Base-by-base conservation (phyloP, 2,329 filamentous ascomycete species). In the Neonectria neomacrospora region DNA sequence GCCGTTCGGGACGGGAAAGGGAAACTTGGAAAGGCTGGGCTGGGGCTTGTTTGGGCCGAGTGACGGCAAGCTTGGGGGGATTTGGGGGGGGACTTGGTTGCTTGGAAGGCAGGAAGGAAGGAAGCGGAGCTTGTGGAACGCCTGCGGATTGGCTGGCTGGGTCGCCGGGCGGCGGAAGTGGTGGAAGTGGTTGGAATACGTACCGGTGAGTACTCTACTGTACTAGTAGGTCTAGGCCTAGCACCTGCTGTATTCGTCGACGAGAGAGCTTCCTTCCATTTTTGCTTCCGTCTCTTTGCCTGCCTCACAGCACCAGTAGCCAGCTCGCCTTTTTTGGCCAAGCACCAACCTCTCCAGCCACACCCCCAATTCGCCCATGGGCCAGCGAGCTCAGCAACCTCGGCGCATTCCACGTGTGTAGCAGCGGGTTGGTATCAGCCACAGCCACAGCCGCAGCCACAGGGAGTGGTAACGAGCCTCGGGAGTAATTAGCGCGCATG, bases 1-100 rank as follows among this genome's bases (percentile, higher is more conserved):
- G 60, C 50, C 60, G 60, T 63, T 63, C 34, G 53, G 50, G 34
- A 37, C 34, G 34, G 34, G 34, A 37, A 37, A 37, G 34, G 34
- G 59, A 61, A 61, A 61, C 53, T 55, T 61, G 54, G 60, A 63
- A 63, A 63, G 60, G 60, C 60, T 63, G 60, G 60, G 60, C 60
- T 63, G 54, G 54, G 59, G 54, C 54, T 42, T 60, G 51, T 42
- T 61, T 53, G 60, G 58, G 58, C 53, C 51, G 16, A 18, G n/a
- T 18, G 37, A 41, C 37, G 37, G 37, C 14, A 48, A 48, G 45
- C 45, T 48, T 48, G 45, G 45, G 44, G 44, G 44, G 52, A 59
- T 45, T 22, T 52, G 32, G 34, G 44, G 51, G 39, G 34, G 26
- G 37, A 28, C 26, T 28, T 34, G 32, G 11, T 34, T 16, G 16